These are phyloP conservation scores for Salicornia ramosissima DNA, from an alignment of 148 eudicot species.

Conservation along the genomic window DNA sequence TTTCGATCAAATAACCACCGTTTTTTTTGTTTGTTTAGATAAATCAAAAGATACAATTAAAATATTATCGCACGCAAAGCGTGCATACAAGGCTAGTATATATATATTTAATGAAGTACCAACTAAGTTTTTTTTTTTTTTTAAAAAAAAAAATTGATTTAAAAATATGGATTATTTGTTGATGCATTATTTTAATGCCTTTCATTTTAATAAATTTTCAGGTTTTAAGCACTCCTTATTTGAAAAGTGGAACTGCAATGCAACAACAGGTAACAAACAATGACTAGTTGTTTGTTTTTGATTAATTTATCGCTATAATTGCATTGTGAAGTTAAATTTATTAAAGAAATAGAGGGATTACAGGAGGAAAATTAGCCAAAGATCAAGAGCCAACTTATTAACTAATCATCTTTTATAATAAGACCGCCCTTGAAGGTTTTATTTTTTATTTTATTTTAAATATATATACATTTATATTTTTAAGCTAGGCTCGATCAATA, in stretches of 20 bases:
- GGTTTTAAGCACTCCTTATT: constrained; percentile 71
- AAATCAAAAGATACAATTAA: too few species aligned
- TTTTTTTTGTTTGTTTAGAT: too few species aligned
- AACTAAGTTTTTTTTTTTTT: neutral
- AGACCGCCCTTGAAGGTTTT: too few species aligned
- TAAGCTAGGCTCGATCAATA: too few species aligned
- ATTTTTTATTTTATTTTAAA: too few species aligned
- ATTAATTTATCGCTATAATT: neutral
- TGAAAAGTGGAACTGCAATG: constrained; percentile 55
- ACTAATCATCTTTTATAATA: too few species aligned
- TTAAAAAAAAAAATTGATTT: neutral
- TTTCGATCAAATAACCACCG: too few species aligned
- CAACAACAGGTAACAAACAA: constrained; percentile 40
- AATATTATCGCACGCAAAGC: too few species aligned
- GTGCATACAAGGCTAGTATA: too few species aligned
- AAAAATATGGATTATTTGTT: neutral
- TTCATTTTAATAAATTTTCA: constrained; percentile 26
- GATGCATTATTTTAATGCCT: neutral
- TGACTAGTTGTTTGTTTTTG: neutral
- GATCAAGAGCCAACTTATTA: neutral
- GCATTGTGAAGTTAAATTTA: neutral
- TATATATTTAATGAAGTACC: neutral
- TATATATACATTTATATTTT: too few species aligned
- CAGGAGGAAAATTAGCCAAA: constrained; percentile 1
- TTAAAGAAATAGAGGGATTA: constrained; percentile 2